Percentiles rank a stretch among this genome's conserved stretches.
Conservation (phyloP, 2,329 filamentous ascomycete genomes). For the Aureobasidium sp. region DNA sequence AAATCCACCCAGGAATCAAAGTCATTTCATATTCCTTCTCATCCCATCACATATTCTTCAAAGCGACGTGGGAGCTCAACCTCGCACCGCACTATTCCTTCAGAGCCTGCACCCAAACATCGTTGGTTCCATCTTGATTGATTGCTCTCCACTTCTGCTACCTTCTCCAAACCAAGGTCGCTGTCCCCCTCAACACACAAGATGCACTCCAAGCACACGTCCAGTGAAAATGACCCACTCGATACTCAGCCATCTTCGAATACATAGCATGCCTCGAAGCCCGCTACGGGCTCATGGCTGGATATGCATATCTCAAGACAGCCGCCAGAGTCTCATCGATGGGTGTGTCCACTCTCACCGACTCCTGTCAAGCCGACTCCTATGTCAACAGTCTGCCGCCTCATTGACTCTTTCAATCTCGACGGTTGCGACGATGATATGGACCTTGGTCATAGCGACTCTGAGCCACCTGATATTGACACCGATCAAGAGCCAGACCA, state of each 20-base stretch:
- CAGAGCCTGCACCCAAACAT: not conserved
- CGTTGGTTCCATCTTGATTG: not conserved
- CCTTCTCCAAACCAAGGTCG: not conserved
- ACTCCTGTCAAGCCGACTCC: not conserved
- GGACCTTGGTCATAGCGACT: not conserved
- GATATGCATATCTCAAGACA: not conserved
- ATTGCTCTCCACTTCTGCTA: not conserved
- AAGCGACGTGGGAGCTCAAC: not conserved
- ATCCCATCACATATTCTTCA: not conserved
- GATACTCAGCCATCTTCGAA: not conserved
- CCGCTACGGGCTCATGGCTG: not conserved
- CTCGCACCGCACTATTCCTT: not conserved
- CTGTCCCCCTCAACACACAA: not conserved
- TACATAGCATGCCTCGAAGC: not conserved
- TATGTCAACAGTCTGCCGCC: not conserved
- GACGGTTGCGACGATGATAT: conserved; percentile 6
- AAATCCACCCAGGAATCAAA: not conserved
- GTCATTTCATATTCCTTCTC: not conserved
- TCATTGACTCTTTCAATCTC: not conserved
- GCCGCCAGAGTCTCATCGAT: not conserved
- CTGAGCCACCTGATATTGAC: not conserved
- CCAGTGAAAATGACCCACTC: not conserved
- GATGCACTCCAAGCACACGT: not conserved
- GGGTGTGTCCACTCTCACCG: not conserved
- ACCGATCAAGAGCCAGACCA: not conserved